A percentile compares a stretch with the other conserved stretches of the same genome.
Evolutionary conservation across 148 eudicot genomes (phyloP).

Genomic region (Hydrangea macrophylla): DNA sequence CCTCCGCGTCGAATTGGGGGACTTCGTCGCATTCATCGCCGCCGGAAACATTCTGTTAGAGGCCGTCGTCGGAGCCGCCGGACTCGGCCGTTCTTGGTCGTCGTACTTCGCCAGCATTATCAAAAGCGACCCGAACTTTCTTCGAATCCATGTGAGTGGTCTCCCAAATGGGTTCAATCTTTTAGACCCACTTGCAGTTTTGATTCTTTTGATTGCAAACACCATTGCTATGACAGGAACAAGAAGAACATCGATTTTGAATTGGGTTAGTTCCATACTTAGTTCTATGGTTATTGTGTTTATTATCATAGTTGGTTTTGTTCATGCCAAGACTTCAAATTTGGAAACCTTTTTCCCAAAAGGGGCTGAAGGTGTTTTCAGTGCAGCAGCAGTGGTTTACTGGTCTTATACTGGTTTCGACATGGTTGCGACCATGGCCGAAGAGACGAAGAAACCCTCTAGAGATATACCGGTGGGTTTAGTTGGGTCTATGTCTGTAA

Average conservation of each 20-base stretch:
- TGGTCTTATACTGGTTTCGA: conserved; percentile 97
- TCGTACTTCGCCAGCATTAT: conserved; percentile 77
- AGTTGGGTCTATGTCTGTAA: conserved; percentile 81
- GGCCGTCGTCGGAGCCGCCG: conserved; percentile 85
- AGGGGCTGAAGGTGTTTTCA: conserved; percentile 74
- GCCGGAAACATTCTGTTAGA: conserved; percentile 84
- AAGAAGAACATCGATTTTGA: conserved; percentile 47
- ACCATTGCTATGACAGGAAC: conserved; percentile 74
- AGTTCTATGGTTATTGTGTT: conserved; percentile 59
- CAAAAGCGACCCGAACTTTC: conserved; percentile 51
- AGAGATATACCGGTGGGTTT: conserved; percentile 83
- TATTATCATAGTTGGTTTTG: conserved; percentile 25
- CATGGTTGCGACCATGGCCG: conserved; percentile 92
- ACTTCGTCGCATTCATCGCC: conserved; percentile 81
- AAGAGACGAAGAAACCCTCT: conserved; percentile 70
- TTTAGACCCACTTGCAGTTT: conserved; percentile 79
- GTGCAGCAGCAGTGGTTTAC: conserved; percentile 81
- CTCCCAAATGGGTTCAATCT: conserved; percentile 70
- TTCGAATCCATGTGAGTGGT: conserved; percentile 41
- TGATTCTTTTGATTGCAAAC: conserved; percentile 49
- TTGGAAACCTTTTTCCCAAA: conserved; percentile 61
- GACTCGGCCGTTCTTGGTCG: conserved; percentile 79
- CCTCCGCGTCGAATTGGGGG: conserved; percentile 80
- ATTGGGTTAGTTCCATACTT: conserved; percentile 64
- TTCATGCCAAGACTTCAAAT: too few species aligned